Conservation (phyloP, 495 filamentous ascomycete genomes). For the Aspergillus steynii region DNA sequence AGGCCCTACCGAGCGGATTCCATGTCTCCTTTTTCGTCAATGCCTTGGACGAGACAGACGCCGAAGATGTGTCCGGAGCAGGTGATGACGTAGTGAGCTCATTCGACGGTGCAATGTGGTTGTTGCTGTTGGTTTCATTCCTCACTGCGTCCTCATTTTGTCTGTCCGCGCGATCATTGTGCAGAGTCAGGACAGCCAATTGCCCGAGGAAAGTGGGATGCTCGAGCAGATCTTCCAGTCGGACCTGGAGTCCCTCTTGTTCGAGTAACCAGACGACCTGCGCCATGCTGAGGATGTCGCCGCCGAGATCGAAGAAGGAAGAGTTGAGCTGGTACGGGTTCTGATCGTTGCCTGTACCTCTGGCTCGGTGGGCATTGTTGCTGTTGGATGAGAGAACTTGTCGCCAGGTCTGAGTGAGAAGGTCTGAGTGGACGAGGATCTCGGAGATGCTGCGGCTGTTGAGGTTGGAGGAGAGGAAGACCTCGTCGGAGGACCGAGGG, state of each 20-base stretch:
- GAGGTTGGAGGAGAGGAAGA: slow-evolving; percentile 38
- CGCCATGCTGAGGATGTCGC: slow-evolving; percentile 54
- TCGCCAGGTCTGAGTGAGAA: slow-evolving; percentile 50
- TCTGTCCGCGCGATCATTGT: slow-evolving; percentile 28
- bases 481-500: slow-evolving; percentile 26
- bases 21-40: not conserved
- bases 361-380: slow-evolving; percentile 15
- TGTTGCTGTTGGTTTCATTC: not conserved
- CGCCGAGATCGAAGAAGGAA: slow-evolving; percentile 55
- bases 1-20: not conserved
- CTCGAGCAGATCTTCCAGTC: slow-evolving; percentile 52
- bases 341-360: not conserved
- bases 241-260: slow-evolving; percentile 49
- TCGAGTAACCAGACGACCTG: slow-evolving; percentile 49
- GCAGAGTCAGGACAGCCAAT: slow-evolving; percentile 44
- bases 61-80: slow-evolving; percentile 28
- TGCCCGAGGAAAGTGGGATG: slow-evolving; percentile 52
- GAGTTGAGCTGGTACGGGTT: slow-evolving; percentile 43
- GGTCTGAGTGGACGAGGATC: slow-evolving; percentile 47
- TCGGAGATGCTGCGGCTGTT: slow-evolving; percentile 47
- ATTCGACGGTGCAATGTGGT: not conserved
- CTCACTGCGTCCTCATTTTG: not conserved
- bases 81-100: slow-evolving; percentile 6
- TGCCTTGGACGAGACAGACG: not conserved
- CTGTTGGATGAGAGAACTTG: slow-evolving; percentile 43